A percentile compares a stretch with the other conserved stretches of the same genome.
Evolutionary conservation across 78 protist genomes (phyloP).

Genomic region (Guillardia theta): DNA sequence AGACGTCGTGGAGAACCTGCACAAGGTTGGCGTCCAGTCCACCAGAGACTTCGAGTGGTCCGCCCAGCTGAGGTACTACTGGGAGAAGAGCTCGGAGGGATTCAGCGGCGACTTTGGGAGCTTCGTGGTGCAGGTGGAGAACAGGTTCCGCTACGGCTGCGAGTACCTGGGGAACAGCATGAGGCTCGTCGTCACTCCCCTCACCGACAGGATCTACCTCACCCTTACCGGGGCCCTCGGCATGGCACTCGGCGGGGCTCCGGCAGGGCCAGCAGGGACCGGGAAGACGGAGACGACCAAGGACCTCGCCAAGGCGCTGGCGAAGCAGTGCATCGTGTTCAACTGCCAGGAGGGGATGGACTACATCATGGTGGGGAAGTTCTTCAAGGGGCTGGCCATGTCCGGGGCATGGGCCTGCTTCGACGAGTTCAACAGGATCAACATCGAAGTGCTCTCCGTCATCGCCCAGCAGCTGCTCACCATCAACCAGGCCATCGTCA

Average conservation of each 20-base stretch:
- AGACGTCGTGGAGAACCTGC: slow-evolving; percentile 67
- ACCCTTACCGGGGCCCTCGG: slow-evolving; percentile 82
- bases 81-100: slow-evolving; percentile 57
- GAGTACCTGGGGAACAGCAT: slow-evolving; percentile 86
- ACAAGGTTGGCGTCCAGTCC: neutral
- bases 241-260: slow-evolving; percentile 80
- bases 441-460: slow-evolving; percentile 81
- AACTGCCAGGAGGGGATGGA: slow-evolving; percentile 79
- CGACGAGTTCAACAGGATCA: slow-evolving; percentile 90
- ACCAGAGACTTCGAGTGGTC: slow-evolving; percentile 76
- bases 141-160: slow-evolving; percentile 76
- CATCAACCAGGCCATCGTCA: slow-evolving; percentile 52
- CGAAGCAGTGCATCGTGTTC: slow-evolving; percentile 74
- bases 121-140: slow-evolving; percentile 26
- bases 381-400: slow-evolving; percentile 82
- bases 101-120: slow-evolving; percentile 15
- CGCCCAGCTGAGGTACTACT: slow-evolving; percentile 80
- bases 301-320: slow-evolving; percentile 80
- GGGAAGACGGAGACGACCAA: slow-evolving; percentile 72
- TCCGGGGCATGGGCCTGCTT: slow-evolving; percentile 89
- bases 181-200: slow-evolving; percentile 86
- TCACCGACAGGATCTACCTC: slow-evolving; percentile 77
- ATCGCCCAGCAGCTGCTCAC: slow-evolving; percentile 86
- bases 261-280: slow-evolving; percentile 90
- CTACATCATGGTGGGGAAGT: slow-evolving; percentile 62